Conservation (phyloP, 2,329 filamentous ascomycete genomes). For the Chaetomiaceae sp. region DNA sequence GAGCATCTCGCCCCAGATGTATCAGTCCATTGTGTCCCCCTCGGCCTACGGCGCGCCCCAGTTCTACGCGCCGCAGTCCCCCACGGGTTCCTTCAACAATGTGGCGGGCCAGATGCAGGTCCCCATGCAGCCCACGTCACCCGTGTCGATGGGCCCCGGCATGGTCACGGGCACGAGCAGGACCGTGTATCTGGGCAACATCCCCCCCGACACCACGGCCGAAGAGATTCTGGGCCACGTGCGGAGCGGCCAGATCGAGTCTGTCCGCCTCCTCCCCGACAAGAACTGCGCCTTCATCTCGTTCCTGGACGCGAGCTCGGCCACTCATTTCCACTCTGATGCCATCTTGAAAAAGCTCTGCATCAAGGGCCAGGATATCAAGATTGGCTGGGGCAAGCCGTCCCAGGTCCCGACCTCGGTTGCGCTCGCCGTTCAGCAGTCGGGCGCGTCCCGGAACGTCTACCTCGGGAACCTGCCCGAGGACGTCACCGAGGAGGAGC, state of each 20-base stretch:
- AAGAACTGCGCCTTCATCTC: constrained; percentile 99
- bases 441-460: constrained; percentile 91
- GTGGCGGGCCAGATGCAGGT: constrained; percentile 55
- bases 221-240: constrained; percentile 97
- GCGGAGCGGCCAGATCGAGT: constrained; percentile 95
- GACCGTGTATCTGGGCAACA: constrained; percentile 96
- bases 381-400: constrained; percentile 98
- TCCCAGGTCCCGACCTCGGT: constrained; percentile 97
- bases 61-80: constrained; percentile 81
- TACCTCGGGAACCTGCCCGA: constrained; percentile 92
- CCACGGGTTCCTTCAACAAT: constrained; percentile 64
- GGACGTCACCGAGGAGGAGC: constrained; percentile 83
- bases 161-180: constrained; percentile 87
- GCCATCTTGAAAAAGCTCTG: constrained; percentile 99
- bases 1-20: constrained; percentile 74
- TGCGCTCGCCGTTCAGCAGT: constrained; percentile 95
- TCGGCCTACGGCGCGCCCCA: constrained; percentile 77
- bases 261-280: constrained; percentile 91
- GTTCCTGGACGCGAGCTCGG: constrained; percentile 94
- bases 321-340: constrained; percentile 98
- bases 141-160: constrained; percentile 70
- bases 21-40: constrained; percentile 80
- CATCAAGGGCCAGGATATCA: constrained; percentile 98
- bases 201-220: constrained; percentile 92
- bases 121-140: constrained; percentile 61